A percentile compares a stretch with the other conserved stretches of the same genome.
Evolutionary conservation across 805 yeast genomes (phyloP).

Genomic region (Yamadazyma laniorum): DNA sequence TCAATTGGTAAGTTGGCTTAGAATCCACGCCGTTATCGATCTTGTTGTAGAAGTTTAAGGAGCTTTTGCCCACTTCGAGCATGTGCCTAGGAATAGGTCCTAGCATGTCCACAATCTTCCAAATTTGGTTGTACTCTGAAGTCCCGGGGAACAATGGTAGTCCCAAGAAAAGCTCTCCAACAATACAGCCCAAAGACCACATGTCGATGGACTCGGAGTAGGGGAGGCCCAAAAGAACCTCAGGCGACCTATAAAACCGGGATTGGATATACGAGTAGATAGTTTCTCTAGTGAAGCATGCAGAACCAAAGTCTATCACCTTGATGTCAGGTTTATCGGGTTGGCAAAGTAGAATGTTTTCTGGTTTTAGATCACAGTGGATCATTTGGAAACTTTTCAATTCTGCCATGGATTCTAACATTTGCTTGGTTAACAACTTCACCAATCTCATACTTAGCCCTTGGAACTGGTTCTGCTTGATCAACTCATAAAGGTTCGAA

Average conservation of each 20-base stretch:
- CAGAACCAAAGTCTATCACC: constrained; percentile 94
- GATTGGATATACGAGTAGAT: constrained; percentile 90
- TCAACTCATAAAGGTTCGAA: constrained; percentile 83
- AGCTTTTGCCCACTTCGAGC: constrained; percentile 92
- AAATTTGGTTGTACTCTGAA: constrained; percentile 87
- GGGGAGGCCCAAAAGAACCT: constrained; percentile 86
- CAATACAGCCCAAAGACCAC: constrained; percentile 96
- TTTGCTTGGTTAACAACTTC: constrained; percentile 72
- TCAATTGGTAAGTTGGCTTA: constrained; percentile 32
- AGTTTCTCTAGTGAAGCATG: constrained; percentile 89
- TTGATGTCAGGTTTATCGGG: constrained; percentile 85
- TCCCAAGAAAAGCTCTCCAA: constrained; percentile 87
- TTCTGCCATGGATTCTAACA: constrained; percentile 75
- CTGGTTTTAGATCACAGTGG: constrained; percentile 97
- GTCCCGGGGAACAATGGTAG: constrained; percentile 93
- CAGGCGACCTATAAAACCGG: constrained; percentile 92
- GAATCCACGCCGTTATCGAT: constrained; percentile 15
- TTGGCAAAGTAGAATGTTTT: constrained; percentile 77
- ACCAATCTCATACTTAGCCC: constrained; percentile 83
- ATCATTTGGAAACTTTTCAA: constrained; percentile 81
- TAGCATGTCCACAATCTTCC: constrained; percentile 76
- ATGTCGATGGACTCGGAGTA: constrained; percentile 92
- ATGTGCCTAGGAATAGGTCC: constrained; percentile 93
- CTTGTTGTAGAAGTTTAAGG: constrained; percentile 64
- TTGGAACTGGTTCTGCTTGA: constrained; percentile 90